Conservation (phyloP, 768 basidiomycete genomes). For the Kwoniella shandongensis region DNA sequence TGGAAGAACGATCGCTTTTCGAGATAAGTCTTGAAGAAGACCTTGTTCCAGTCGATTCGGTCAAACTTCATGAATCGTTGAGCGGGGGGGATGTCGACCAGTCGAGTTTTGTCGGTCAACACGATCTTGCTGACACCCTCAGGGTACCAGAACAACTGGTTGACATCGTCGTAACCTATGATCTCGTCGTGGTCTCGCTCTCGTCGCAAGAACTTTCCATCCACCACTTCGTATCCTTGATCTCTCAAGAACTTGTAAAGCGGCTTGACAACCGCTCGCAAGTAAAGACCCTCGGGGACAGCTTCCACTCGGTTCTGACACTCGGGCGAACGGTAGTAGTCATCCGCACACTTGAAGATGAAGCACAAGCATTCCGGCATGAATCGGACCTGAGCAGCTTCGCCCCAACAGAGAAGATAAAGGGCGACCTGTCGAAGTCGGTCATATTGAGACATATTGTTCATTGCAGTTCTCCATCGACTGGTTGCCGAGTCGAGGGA, state of each 20-base stretch:
- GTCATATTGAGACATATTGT: constrained; percentile 98
- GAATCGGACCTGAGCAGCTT: constrained; percentile 95
- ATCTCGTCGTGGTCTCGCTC: constrained; percentile 91
- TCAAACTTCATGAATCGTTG: constrained; percentile 97
- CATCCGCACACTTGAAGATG: constrained; percentile 99
- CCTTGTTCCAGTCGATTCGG: constrained; percentile 91
- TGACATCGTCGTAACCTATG: constrained; percentile 98
- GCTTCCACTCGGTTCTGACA: constrained; percentile 90
- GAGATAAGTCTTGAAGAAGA: constrained; percentile 98
- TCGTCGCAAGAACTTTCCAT: constrained; percentile 88
- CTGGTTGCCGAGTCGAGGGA: constrained; percentile 82
- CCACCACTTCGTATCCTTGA: constrained; percentile 94
- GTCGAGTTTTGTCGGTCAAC: constrained; percentile 76
- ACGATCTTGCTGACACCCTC: constrained; percentile 93
- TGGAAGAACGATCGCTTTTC: constrained; percentile 97
- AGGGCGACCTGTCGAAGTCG: constrained; percentile 93
- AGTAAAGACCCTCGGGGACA: constrained; percentile 92
- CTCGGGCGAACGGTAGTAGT: constrained; percentile 98
- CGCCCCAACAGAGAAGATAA: constrained; percentile 95
- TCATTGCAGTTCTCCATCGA: constrained; percentile 96
- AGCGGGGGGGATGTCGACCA: constrained; percentile 85
- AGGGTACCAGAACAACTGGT: constrained; percentile 99
- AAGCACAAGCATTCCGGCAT: constrained; percentile 96
- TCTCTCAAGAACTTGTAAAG: constrained; percentile 95
- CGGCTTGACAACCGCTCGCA: constrained; percentile 85